Conservation (phyloP, 169 alveolate genomes). For the Plasmodium fragile region DNA sequence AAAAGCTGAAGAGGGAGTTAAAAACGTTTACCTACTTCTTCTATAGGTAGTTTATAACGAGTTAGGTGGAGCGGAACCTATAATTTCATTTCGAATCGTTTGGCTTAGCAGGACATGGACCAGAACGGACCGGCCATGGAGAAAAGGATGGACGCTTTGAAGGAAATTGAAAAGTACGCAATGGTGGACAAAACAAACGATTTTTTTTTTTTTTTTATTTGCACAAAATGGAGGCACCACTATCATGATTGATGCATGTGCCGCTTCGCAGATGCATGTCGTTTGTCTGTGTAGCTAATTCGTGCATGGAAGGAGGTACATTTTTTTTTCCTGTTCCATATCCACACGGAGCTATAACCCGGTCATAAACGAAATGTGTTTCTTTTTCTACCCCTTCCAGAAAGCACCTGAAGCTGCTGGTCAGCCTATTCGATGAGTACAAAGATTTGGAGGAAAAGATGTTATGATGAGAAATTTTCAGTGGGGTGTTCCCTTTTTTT, state of each 20-base stretch:
- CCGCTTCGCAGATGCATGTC: not conserved
- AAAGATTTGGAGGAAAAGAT: constrained; percentile 49
- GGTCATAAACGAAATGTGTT: not conserved
- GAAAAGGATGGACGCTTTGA: constrained; percentile 54
- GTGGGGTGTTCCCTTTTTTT: not conserved
- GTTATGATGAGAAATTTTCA: not conserved
- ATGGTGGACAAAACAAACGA: not conserved
- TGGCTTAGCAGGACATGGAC: not conserved
- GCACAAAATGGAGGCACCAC: not conserved
- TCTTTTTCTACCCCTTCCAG: not conserved
- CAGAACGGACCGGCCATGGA: constrained; percentile 9
- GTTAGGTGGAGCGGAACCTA: not conserved
- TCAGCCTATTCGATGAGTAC: constrained; percentile 34
- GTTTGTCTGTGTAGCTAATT: not conserved
- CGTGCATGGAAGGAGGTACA: not conserved
- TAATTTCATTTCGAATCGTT: not conserved
- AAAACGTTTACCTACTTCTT: not conserved
- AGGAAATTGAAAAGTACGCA: constrained; percentile 58
- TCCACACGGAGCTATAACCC: not conserved
- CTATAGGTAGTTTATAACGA: not conserved
- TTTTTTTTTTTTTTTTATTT: too few relatives aligned
- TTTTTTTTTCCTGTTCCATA: not conserved
- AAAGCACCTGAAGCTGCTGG: constrained; percentile 40
- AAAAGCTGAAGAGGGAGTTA: not conserved
- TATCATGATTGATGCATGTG: not conserved